Evolutionary conservation across 2,329 filamentous ascomycete species (phyloP).

Genomic region (Leptoxyphium fumago): DNA sequence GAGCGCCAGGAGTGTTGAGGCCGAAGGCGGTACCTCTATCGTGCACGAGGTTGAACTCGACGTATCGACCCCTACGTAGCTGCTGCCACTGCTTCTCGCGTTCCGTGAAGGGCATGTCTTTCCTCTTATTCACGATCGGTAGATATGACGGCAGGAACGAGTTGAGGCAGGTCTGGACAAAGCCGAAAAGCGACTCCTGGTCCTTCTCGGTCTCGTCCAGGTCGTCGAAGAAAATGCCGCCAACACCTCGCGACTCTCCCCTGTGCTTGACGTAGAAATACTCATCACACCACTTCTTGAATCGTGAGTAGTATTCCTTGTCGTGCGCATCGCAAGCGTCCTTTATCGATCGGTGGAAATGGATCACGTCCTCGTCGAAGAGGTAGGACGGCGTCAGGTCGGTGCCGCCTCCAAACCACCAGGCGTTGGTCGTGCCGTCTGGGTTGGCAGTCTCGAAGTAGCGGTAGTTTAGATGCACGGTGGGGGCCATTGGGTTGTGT

Average conservation of each 20-base stretch:
- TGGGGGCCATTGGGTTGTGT: slow-evolving; percentile 89
- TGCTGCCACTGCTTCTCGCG: slow-evolving; percentile 95
- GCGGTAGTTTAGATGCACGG: slow-evolving; percentile 93
- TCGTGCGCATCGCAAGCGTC: slow-evolving; percentile 87
- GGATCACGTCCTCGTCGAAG: slow-evolving; percentile 91
- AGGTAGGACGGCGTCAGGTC: slow-evolving; percentile 88
- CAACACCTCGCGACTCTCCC: slow-evolving; percentile 70
- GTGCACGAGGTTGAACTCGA: slow-evolving; percentile 97
- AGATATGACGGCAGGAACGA: slow-evolving; percentile 85
- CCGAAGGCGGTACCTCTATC: slow-evolving; percentile 92
- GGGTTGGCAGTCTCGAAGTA: slow-evolving; percentile 93
- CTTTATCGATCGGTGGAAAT: slow-evolving; percentile 92
- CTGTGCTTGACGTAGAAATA: slow-evolving; percentile 95
- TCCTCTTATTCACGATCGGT: slow-evolving; percentile 74
- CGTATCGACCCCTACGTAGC: slow-evolving; percentile 81
- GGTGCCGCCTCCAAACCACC: slow-evolving; percentile 96
- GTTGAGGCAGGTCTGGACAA: slow-evolving; percentile 69
- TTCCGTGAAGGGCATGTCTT: slow-evolving; percentile 79
- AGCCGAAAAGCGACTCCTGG: slow-evolving; percentile 78
- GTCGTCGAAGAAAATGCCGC: slow-evolving; percentile 98
- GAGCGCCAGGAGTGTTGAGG: slow-evolving; percentile 75
- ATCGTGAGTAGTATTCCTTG: slow-evolving; percentile 77
- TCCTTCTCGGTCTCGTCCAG: slow-evolving; percentile 77
- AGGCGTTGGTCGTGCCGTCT: slow-evolving; percentile 67
- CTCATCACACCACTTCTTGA: slow-evolving; percentile 97